Percentiles rank a stretch among this genome's conserved stretches.
Evolutionary conservation across 2,329 filamentous ascomycete species (phyloP).

Genomic region (Scedosporium apiospermum): DNA sequence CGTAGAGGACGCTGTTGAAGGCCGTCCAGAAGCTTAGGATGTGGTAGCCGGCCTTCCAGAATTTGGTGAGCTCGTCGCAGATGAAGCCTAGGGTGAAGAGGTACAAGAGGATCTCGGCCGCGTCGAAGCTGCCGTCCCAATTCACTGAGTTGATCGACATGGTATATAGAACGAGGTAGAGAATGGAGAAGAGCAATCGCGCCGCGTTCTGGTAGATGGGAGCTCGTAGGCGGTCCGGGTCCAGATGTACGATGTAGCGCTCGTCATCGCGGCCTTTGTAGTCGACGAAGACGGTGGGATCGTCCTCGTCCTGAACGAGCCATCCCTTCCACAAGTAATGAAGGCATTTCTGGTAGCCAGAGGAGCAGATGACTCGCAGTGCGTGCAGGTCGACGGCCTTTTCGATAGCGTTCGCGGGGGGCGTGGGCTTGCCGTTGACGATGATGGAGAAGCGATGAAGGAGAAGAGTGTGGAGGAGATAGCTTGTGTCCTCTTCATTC

Average conservation of each 20-base stretch:
- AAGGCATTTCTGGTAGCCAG: slow-evolving; percentile 94
- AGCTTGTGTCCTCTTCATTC: slow-evolving; percentile 65
- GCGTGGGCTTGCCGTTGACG: slow-evolving; percentile 59
- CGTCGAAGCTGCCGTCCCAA: slow-evolving; percentile 68
- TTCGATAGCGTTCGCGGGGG: slow-evolving; percentile 81
- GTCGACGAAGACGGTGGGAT: slow-evolving; percentile 80
- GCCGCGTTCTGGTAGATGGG: slow-evolving; percentile 88
- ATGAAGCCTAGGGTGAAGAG: slow-evolving; percentile 87
- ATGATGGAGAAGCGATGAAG: slow-evolving; percentile 84
- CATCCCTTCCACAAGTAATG: slow-evolving; percentile 89
- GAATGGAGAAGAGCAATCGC: slow-evolving; percentile 73
- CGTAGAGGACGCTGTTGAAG: slow-evolving; percentile 80
- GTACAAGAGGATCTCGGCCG: slow-evolving; percentile 77
- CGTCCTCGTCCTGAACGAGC: slow-evolving; percentile 91
- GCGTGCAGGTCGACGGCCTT: slow-evolving; percentile 90
- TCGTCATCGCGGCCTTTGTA: slow-evolving; percentile 76
- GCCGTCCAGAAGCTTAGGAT: slow-evolving; percentile 97
- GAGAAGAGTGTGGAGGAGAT: slow-evolving; percentile 71
- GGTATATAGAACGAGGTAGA: slow-evolving; percentile 81
- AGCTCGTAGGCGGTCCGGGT: slow-evolving; percentile 88
- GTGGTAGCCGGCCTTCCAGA: slow-evolving; percentile 87
- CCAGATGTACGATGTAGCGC: slow-evolving; percentile 70
- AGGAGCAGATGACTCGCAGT: slow-evolving; percentile 76
- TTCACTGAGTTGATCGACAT: slow-evolving; percentile 93
- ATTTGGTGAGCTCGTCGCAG: slow-evolving; percentile 76